These are phyloP conservation scores for Incumbomyces lentus DNA, from an alignment of 2,329 filamentous ascomycete genomes.

Conservation along the genomic window DNA sequence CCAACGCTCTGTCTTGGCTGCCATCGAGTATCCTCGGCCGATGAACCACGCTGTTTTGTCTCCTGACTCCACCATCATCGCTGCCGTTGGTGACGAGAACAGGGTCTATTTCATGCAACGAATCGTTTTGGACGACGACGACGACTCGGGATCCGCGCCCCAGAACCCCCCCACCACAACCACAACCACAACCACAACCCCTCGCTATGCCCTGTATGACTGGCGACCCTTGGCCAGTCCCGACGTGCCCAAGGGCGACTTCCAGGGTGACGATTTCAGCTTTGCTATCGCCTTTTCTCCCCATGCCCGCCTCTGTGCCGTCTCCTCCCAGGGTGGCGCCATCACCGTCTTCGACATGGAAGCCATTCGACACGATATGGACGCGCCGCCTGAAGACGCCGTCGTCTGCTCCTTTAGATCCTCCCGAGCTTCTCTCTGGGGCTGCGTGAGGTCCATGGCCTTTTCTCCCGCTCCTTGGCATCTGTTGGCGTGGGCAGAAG, in stretches of 20 bases:
- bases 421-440: slow-evolving; percentile 60
- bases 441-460: slow-evolving; percentile 80
- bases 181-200: slow-evolving; percentile 17
- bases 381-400: slow-evolving; percentile 24
- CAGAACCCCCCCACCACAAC: slow-evolving; percentile 19
- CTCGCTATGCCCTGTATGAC: slow-evolving; percentile 28
- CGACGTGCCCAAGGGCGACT: slow-evolving; percentile 31
- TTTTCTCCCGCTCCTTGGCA: slow-evolving; percentile 88
- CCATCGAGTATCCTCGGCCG: slow-evolving; percentile 65
- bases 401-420: slow-evolving; percentile 69
- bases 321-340: slow-evolving; percentile 40
- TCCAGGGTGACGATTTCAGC: slow-evolving; percentile 33
- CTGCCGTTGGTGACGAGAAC: slow-evolving; percentile 79
- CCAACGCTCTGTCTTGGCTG: slow-evolving; percentile 56
- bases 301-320: slow-evolving; percentile 38
- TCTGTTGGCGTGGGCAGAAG: slow-evolving; percentile 86
- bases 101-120: slow-evolving; percentile 73
- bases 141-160: background rate
- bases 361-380: slow-evolving; percentile 14
- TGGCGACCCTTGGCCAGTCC: slow-evolving; percentile 32
- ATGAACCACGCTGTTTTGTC: slow-evolving; percentile 95
- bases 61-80: slow-evolving; percentile 68
- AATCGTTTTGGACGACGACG: slow-evolving; percentile 26
- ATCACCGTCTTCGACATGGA: slow-evolving; percentile 37
- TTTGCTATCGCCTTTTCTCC: slow-evolving; percentile 42